Conservation (phyloP, 2,329 filamentous ascomycete species). For the Colletotrichum lini region DNA sequence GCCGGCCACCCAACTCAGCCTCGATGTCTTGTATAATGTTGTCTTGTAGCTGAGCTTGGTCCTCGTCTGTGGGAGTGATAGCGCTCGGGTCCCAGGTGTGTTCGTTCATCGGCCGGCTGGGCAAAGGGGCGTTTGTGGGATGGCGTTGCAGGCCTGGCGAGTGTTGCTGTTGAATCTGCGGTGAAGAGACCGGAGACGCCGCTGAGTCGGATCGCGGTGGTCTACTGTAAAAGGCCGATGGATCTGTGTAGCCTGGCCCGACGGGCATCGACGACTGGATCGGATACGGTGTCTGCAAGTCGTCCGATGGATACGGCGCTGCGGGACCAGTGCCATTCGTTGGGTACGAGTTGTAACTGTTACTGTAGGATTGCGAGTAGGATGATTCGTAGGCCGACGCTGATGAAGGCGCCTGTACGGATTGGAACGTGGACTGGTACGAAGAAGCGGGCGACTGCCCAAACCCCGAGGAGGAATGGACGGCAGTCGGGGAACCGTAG, state of each 20-base stretch:
- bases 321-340: conserved; percentile 57
- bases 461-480: conserved; percentile 54
- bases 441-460: conserved; percentile 56
- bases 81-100: conserved; percentile 58
- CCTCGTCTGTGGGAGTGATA: conserved; percentile 47
- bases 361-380: conserved; percentile 36
- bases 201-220: conserved; percentile 65
- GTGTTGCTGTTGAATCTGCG: conserved; percentile 57
- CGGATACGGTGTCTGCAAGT: conserved; percentile 66
- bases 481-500: conserved; percentile 56
- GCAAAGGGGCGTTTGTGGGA: conserved; percentile 72
- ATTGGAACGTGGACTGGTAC: conserved; percentile 44
- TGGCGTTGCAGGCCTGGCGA: conserved; percentile 67
- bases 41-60: conserved; percentile 57
- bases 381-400: conserved; percentile 56
- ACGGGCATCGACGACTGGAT: conserved; percentile 67
- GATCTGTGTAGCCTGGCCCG: conserved; percentile 67
- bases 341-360: conserved; percentile 53
- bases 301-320: conserved; percentile 53
- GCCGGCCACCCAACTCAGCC: conserved; percentile 62
- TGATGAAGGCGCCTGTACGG: conserved; percentile 43
- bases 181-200: conserved; percentile 62
- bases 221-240: conserved; percentile 61
- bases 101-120: conserved; percentile 66
- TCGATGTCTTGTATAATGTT: conserved; percentile 72